Base-by-base conservation (phyloP, 805 yeast species). In the Lipomyces yamadae region DNA sequence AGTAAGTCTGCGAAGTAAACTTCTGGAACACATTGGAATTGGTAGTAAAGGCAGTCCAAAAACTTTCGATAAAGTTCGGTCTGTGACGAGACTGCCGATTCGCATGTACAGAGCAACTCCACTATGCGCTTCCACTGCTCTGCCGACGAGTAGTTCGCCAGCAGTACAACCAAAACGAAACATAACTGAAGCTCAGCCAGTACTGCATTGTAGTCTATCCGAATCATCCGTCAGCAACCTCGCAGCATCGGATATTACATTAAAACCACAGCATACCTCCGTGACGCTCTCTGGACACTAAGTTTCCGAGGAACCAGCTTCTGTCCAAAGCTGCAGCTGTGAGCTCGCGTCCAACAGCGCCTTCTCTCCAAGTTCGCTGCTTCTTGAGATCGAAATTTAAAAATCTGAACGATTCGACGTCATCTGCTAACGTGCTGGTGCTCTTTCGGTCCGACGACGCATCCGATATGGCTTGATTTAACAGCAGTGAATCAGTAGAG, bases 121-220 rank as follows among this genome's bases (percentile, higher is more conserved):
- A 85, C 70, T 45, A 88, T 68, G 24, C 78, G 80, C 62, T 84
- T 80, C 93, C 93, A 89, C 70, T 88, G 92, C 29, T 84, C 77
- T 24, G 85, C 82, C 13, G 88, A 85, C 24, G 90, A 84, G 72
- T 84, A 83, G 74, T 88, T 90, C 15, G 88, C 90, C 68, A 88
- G 78, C 0, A 86, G 71, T 1, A 86, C 72, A 55, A 83, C 79
- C 63, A 83, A 78, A 0, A 87, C 60, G 67, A 81, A 89, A 1
- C 83, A 73, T 29, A 87, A 73, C 70, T 86, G 86, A 5, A 87
- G 72, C 72, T 89, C 92, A 1, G 86, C 85, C 4, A 86, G 67
- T 2, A 85, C 68, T 1, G 73, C 57, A 0, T 72, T 73, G 24
- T 55, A 70, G 61, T 74, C 80, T 30, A 70, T 72, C 32, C 78